phyloP scores from a whole-genome alignment of 2,329 filamentous ascomycete species.

The Triangularia setosa region DNA sequence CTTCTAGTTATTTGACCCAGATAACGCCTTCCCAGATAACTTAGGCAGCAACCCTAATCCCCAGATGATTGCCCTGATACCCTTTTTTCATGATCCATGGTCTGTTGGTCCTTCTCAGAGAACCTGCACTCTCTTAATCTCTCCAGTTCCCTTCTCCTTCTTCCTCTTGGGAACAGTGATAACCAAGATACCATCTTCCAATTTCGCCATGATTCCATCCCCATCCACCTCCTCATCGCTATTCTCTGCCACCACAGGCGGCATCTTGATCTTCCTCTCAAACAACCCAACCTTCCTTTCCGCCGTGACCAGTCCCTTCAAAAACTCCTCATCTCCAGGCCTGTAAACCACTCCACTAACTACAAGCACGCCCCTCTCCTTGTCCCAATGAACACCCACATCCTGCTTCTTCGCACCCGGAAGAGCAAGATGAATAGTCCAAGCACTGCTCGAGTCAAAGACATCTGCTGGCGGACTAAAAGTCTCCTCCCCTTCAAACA shows the following conservation, averaged over 20 bases:
- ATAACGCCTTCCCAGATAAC: neutral
- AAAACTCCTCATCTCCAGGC: constrained; percentile 65
- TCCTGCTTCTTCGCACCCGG: constrained; percentile 79
- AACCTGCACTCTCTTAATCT: constrained; percentile 58
- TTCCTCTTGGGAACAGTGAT: constrained; percentile 74
- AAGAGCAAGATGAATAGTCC: constrained; percentile 66
- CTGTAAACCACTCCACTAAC: constrained; percentile 71
- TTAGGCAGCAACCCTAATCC: neutral
- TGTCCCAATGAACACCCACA: constrained; percentile 70
- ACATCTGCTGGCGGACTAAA: constrained; percentile 69
- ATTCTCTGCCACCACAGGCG: constrained; percentile 39
- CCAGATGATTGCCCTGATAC: neutral
- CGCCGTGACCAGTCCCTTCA: constrained; percentile 58
- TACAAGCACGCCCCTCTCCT: constrained; percentile 60
- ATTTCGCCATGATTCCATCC: constrained; percentile 65
- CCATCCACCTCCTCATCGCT: constrained; percentile 57
- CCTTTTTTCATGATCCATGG: neutral
- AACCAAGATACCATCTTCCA: constrained; percentile 73
- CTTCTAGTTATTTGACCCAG: neutral
- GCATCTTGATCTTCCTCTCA: constrained; percentile 64
- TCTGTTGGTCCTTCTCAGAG: constrained; percentile 31
- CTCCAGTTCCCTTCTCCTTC: constrained; percentile 54
- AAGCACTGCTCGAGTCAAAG: constrained; percentile 60
- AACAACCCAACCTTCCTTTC: constrained; percentile 74
- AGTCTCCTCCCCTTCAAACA: constrained; percentile 30